Conservation (phyloP, 495 filamentous ascomycete genomes). For the Aspergillus cavernicola region DNA sequence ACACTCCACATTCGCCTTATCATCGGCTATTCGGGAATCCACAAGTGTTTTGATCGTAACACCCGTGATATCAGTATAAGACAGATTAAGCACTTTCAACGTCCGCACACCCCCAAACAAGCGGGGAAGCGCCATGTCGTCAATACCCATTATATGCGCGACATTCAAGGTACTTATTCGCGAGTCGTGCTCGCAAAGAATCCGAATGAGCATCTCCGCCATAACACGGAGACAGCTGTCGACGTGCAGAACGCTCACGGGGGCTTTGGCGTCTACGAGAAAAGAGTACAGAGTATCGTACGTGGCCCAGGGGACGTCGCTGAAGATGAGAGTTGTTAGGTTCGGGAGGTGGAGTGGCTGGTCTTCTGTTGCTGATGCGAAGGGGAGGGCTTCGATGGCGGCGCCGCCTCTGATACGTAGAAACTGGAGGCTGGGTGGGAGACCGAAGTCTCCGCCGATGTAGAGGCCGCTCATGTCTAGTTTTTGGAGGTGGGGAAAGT, state of each 20-base stretch:
- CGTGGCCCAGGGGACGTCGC: constrained; percentile 26
- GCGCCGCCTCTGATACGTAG: constrained; percentile 30
- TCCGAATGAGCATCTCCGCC: not conserved
- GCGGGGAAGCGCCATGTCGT: constrained; percentile 17
- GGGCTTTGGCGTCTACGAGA: constrained; percentile 19
- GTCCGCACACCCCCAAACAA: constrained; percentile 19
- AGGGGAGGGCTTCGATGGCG: constrained; percentile 14
- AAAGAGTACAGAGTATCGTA: constrained; percentile 15
- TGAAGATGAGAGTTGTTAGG: constrained; percentile 31
- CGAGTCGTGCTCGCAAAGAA: constrained; percentile 13
- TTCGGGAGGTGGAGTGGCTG: constrained; percentile 20
- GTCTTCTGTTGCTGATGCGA: not conserved
- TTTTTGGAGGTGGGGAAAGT: constrained; percentile 24
- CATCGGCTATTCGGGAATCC: constrained; percentile 13
- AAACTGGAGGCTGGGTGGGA: constrained; percentile 31
- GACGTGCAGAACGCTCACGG: constrained; percentile 27
- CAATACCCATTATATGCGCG: constrained; percentile 18
- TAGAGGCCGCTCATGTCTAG: constrained; percentile 31
- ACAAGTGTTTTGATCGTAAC: constrained; percentile 28
- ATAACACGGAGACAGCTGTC: constrained; percentile 25
- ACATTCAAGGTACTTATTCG: constrained; percentile 31
- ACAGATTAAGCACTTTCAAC: constrained; percentile 33
- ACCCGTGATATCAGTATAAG: constrained; percentile 36
- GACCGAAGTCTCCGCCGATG: constrained; percentile 13
- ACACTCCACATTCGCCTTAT: constrained; percentile 13